phyloP scores from a whole-genome alignment of 192 early-diverging fungal genomes.

The Ambispora gerdemannii region DNA sequence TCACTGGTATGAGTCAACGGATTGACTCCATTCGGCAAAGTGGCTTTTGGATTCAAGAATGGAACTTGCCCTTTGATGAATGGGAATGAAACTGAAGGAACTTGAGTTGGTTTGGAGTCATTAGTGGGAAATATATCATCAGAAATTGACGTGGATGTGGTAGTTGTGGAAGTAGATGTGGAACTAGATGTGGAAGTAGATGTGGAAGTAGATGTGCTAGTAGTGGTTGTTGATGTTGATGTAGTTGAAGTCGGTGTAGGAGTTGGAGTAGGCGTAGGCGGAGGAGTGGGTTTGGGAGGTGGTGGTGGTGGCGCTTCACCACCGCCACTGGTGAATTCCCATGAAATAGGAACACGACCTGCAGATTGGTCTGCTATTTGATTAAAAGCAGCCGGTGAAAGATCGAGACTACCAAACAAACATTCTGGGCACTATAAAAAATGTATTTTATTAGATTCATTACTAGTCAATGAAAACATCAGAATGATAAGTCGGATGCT shows the following conservation, averaged over 20 bases:
- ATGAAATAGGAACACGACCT: neutral
- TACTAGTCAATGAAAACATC: no score
- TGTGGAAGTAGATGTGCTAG: neutral
- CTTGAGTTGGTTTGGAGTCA: neutral
- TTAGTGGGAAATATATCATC: no score
- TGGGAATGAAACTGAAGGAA: neutral
- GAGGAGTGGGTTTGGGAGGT: neutral
- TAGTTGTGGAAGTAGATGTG: neutral
- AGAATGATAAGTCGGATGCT: no score
- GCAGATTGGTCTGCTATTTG: neutral
- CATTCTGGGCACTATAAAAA: slow-evolving; percentile 2
- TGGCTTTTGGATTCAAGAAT: neutral
- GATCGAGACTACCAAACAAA: neutral
- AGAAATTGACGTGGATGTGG: no score
- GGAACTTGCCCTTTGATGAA: neutral
- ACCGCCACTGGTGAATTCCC: neutral
- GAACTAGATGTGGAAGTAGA: neutral
- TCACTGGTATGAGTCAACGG: neutral
- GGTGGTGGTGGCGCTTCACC: neutral
- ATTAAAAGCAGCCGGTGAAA: neutral
- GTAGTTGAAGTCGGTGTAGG: neutral
- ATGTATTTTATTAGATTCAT: no score
- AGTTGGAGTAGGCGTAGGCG: neutral
- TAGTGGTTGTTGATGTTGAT: slow-evolving; percentile 4
- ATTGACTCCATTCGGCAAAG: neutral